Evolutionary conservation across 768 basidiomycete genomes (phyloP), one percentile per base, ranked within the genome.

Genomic region (Lyophyllum atratum): DNA sequence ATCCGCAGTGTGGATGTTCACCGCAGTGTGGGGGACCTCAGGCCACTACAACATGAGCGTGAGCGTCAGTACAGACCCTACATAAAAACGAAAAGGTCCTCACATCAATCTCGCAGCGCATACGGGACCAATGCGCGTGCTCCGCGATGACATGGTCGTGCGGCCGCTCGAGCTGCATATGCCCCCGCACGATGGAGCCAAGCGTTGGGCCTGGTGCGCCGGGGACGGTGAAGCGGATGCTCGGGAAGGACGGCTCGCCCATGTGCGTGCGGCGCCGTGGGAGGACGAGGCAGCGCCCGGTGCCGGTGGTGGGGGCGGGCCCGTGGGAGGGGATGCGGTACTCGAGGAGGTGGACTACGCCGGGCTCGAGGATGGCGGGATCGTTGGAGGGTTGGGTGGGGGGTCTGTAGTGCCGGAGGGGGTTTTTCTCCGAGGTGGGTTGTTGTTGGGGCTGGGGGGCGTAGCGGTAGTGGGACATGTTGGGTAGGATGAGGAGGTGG

Each of bases 161-260:
- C 7, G 56, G 54, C 11, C 55, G 31, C 33, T 72, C 66, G 12
- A 72, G 24, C 12, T 26, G 12, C 11, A 64, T 59, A 12, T 29
- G 31, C 3, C 53, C 39, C 1, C 51, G 54, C 28, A 59, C 22
- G 33, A 70, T 28, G 12, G 66, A 63, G 19, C 31, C 46, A 25
- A 72, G 42, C 25, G 56, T 66, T 1, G 66, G 68, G 5, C 66
- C 68, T 1, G 60, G 64, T 15, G 55, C 59, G 17, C 69, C 68
- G n/a, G 59, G 24, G 10, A 60, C 61, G 24, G 48, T 58, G 59
- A 72, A 70, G 14, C 52, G 29, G 42, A 70, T 60, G 49, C 58
- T 61, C 0, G 49, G 46, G 43, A 64, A 10, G 9, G 60, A 47
- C 1, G 64, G 62, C 11, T 29, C 22, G 9, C 60, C 64, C 3